Evolutionary conservation across 1,284 basidiomycete species (phyloP), one percentile per base, ranked within the genome.

Genomic region (Tilletiopsis washingtonensis): DNA sequence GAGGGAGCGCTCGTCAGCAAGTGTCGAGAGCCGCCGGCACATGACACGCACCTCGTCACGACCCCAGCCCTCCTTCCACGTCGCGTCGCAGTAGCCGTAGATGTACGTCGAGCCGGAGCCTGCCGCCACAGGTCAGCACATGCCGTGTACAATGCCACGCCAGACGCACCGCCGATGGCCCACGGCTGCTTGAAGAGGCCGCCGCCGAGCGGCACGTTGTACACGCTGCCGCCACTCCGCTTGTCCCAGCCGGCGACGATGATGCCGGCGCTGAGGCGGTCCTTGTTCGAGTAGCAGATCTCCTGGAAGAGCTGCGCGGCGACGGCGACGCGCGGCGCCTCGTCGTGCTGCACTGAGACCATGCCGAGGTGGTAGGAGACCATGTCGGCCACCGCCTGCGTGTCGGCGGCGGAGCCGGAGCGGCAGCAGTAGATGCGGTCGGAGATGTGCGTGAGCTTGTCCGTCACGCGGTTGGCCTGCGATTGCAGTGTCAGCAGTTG

Each of bases 341-440:
- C 83, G 51, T 81, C 80, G 43, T 78, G 76, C 76, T 88, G 86
- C 51, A 88, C 88, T 53, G 82, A 80, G 74, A 84, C 82, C 74
- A 91, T 79, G 74, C 93, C 89, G 40, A 91, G 81, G 63, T 86
- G 80, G 75, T 88, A 85, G 71, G 91, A 86, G 15, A 96, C 88
- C 20, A 84, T 80, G 74, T 99, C 94, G 43, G 94, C 94, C 39
- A 99, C 81, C 40, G 93, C 91, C 62, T 79, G 93, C 0, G 93
- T 99, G 75, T 99, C 93, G 39, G 93, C 94, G 43, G 94, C 91
- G 50, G 91, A 96, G 45, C 93, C 93, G 45, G 90, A 94, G 24
- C 93, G 86, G 81, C 93, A 98, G 76, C 93, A 98, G 78, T 98
- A 98, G 76, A 97, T 88, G 59, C 91, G 88, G 76, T 98, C 94